Conservation (phyloP, 2,329 filamentous ascomycete species). For the Xylariomycetidae sp. region DNA sequence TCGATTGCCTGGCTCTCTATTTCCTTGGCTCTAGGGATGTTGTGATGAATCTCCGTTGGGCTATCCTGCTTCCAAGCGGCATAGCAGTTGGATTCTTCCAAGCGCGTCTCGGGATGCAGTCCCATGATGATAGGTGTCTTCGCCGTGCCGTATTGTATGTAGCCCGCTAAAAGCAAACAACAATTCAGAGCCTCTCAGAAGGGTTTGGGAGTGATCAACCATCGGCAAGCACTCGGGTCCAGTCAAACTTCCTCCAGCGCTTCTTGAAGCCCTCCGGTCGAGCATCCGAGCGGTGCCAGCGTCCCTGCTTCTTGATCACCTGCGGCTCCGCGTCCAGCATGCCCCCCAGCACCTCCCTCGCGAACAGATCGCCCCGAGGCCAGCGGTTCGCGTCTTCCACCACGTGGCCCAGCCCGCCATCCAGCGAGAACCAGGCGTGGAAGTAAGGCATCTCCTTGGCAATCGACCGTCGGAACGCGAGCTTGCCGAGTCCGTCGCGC, state of each 20-base stretch:
- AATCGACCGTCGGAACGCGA: conserved; percentile 74
- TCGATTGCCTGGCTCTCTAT: too few relatives aligned
- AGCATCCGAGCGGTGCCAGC: conserved; percentile 67
- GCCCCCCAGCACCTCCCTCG: conserved; percentile 82
- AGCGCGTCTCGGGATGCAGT: too few relatives aligned
- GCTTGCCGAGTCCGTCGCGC: conserved; percentile 64
- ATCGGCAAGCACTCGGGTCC: conserved; percentile 56
- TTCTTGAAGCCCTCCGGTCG: conserved; percentile 74
- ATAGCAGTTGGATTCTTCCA: too few relatives aligned
- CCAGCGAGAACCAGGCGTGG: conserved; percentile 89
- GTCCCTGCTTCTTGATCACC: conserved; percentile 82
- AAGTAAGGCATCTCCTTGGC: conserved; percentile 99
- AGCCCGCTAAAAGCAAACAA: too few relatives aligned
- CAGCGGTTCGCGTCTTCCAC: conserved; percentile 81
- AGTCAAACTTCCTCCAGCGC: conserved; percentile 90
- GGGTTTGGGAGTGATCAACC: too few relatives aligned
- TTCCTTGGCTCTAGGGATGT: too few relatives aligned
- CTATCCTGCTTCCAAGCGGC: too few relatives aligned
- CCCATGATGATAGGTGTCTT: too few relatives aligned
- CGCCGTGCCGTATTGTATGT: too few relatives aligned
- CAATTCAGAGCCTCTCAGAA: too few relatives aligned
- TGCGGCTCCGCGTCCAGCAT: conserved; percentile 82
- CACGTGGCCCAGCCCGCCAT: conserved; percentile 87
- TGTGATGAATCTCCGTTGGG: too few relatives aligned
- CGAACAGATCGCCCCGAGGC: conserved; percentile 90